phyloP scores from a whole-genome alignment of 768 basidiomycete genomes.

The Mycena vitilis region DNA sequence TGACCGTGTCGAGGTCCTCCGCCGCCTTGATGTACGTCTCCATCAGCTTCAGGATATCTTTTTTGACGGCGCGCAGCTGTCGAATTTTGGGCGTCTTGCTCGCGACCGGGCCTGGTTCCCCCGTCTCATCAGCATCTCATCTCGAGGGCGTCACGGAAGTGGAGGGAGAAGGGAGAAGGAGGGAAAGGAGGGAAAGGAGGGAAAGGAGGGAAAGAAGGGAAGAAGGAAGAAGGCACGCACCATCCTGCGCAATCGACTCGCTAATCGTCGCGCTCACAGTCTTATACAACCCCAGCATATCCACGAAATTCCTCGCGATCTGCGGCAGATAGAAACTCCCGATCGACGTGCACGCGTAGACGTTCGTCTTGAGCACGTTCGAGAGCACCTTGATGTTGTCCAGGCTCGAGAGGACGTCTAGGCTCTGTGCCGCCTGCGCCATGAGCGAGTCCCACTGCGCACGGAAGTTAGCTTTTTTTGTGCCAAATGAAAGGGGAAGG shows the following conservation, averaged over 20 bases:
- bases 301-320: constrained; percentile 93
- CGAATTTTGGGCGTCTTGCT: constrained; percentile 98
- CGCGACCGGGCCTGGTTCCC: constrained; percentile 77
- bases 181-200: too few relatives aligned
- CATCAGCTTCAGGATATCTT: constrained; percentile 96
- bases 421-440: constrained; percentile 91
- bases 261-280: constrained; percentile 97
- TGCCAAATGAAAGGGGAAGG: background rate
- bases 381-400: constrained; percentile 98
- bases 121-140: too few relatives aligned
- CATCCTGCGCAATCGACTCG: constrained; percentile 88
- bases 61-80: constrained; percentile 94
- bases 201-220: too few relatives aligned
- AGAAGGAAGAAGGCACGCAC: constrained; percentile 51
- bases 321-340: constrained; percentile 97
- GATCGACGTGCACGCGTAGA: constrained; percentile 95
- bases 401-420: constrained; percentile 88
- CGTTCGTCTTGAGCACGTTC: constrained; percentile 98
- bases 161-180: too few relatives aligned
- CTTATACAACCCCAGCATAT: constrained; percentile 98
- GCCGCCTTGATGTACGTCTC: constrained; percentile 98
- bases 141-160: too few relatives aligned
- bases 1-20: constrained; percentile 94
- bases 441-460: constrained; percentile 97
- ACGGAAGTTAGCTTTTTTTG: background rate